Evolutionary conservation across 495 filamentous ascomycete species (phyloP).

Genomic region (Neurospora sp.): DNA sequence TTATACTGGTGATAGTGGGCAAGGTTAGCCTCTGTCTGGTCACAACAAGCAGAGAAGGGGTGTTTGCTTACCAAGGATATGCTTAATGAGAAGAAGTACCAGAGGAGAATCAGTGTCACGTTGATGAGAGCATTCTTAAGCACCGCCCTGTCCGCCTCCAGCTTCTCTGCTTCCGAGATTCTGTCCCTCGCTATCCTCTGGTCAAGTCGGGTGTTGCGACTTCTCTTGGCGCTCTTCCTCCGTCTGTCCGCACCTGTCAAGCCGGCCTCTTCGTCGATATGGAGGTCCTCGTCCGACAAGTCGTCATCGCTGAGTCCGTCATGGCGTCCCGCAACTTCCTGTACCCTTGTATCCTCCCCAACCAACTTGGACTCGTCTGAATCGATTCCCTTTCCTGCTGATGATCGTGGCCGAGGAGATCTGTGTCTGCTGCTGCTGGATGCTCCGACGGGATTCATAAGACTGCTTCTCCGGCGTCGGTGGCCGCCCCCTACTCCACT

Average conservation of each 20-base stretch:
- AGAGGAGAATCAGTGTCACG: conserved; percentile 65
- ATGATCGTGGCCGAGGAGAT: conserved; percentile 36
- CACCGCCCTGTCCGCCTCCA: conserved; percentile 60
- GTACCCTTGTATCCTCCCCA: conserved; percentile 24
- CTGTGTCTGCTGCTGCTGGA: conserved; percentile 32
- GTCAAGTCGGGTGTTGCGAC: conserved; percentile 60
- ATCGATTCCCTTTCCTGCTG: conserved; percentile 18
- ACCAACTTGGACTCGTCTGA: conserved; percentile 31
- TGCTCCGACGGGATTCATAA: conserved; percentile 34
- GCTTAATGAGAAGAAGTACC: conserved; percentile 90
- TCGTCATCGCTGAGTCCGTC: conserved; percentile 13
- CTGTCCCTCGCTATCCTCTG: conserved; percentile 55
- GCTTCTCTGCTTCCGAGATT: conserved; percentile 52
- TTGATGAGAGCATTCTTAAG: conserved; percentile 60
- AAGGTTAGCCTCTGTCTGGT: not conserved
- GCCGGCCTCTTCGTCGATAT: conserved; percentile 84
- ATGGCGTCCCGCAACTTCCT: conserved; percentile 13
- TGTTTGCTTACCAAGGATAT: conserved; percentile 74
- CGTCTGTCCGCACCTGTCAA: conserved; percentile 62
- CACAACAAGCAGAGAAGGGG: not conserved
- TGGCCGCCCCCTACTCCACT: conserved; percentile 29
- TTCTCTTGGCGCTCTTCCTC: conserved; percentile 52
- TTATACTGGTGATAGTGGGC: conserved; percentile 59
- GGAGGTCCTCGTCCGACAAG: conserved; percentile 57
- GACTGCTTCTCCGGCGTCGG: conserved; percentile 51